Evolutionary conservation across 345 rosid genomes (phyloP), one percentile per base, ranked within the genome.

Genomic region (Theobroma cacao): DNA sequence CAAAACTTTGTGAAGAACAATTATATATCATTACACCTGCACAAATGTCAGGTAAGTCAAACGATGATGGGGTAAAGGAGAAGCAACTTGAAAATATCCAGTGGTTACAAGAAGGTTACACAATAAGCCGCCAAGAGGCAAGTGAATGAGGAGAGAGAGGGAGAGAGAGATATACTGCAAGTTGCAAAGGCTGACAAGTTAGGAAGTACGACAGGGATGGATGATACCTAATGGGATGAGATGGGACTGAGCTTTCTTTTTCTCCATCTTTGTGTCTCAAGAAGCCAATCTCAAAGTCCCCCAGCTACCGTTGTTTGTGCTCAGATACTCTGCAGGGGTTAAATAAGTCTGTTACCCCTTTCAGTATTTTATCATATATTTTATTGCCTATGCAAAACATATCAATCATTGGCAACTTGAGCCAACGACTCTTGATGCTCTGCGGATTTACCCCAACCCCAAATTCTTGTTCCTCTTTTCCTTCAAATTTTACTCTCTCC

Each of bases 331-430:
- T 61, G 52, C 72, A 47, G 62, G 64, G 41, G 33, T 78, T 20
- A 31, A n/a, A 58, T 68, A 47, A 31, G 38, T 58, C 47, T 64
- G 61, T 34, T 22, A 2, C 26, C 33, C 53, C 14, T 48, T 48
- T 48, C 15, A 17, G 0, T 1, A 0, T 34, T 17, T 13, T 61
- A 12, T n/a, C n/a, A 15, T 47, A 31, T 17, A 7, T 70, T 8
- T 0, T 24, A 5, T 72, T 50, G 5, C 61, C 52, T 47, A 53
- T 45, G 4, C 61, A 38, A n/a, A 71, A 48, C 72, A 20, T 70
- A 17, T 70, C 74, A 79, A 79, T 79, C 75, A 79, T 75, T 79
- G 75, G 74, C n/a, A 66, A 79, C 60, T 79, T 74, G 48, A 72
- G 31, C 18, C 72, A 66, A 17, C 47, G 18, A 43, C 7, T 13